Conservation (phyloP, 768 basidiomycete genomes). For the Mrakia blollopis region DNA sequence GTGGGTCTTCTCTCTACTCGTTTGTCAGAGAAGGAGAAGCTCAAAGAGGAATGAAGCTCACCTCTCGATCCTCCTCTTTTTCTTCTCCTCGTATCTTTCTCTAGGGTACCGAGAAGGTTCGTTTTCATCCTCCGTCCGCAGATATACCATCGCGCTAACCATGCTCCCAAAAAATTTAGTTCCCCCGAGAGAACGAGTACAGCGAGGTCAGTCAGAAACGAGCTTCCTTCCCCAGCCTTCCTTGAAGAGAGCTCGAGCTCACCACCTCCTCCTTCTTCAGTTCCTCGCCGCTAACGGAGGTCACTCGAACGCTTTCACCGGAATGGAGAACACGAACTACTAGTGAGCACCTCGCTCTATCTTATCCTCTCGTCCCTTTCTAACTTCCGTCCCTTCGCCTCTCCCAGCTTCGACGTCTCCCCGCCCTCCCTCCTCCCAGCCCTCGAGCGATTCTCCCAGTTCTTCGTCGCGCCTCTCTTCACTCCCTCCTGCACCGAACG, state of each 20-base stretch:
- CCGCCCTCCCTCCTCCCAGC: slow-evolving; percentile 47
- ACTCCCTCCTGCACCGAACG: slow-evolving; percentile 74
- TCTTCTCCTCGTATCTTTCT: too few species aligned
- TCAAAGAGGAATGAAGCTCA: slow-evolving; percentile 9
- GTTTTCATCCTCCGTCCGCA: background rate
- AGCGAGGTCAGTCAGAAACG: slow-evolving; percentile 56
- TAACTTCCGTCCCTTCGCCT: slow-evolving; percentile 52
- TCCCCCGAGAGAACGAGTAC: slow-evolving; percentile 91
- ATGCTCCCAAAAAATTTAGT: slow-evolving; percentile 57
- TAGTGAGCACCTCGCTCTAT: slow-evolving; percentile 41
- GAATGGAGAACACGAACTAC: slow-evolving; percentile 86
- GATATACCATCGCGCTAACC: background rate
- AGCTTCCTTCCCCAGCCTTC: background rate
- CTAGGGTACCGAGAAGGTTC: slow-evolving; percentile 31
- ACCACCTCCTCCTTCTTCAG: slow-evolving; percentile 19
- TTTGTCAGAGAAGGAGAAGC: background rate
- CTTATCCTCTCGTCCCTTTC: slow-evolving; percentile 57
- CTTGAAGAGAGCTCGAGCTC: slow-evolving; percentile 21
- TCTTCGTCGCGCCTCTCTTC: slow-evolving; percentile 93
- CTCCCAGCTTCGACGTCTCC: slow-evolving; percentile 63
- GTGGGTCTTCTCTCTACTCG: background rate
- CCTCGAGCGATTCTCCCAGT: slow-evolving; percentile 50
- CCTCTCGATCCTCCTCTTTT: background rate
- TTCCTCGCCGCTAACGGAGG: slow-evolving; percentile 56
- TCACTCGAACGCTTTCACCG: slow-evolving; percentile 82